A percentile compares a stretch with the other conserved stretches of the same genome.
These are phyloP conservation scores for Diplodia mutila DNA, from an alignment of 2,329 filamentous ascomycete species.

Conservation along the genomic window DNA sequence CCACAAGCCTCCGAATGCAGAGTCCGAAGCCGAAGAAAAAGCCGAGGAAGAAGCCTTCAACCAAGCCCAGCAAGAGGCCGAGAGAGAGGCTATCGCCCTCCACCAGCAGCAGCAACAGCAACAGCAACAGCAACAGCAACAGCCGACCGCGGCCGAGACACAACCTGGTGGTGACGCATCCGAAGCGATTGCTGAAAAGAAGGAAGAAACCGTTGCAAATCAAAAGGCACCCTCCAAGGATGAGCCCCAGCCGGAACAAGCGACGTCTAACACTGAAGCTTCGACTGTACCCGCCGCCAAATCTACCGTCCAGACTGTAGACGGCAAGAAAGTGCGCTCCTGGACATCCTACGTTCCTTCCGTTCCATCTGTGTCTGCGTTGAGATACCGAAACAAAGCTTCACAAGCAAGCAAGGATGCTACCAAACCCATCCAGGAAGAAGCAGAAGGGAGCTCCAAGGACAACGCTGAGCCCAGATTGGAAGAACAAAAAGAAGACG, in stretches of 20 bases:
- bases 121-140: conserved; percentile 32
- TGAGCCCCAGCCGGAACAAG: neutral
- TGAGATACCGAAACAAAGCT: neutral
- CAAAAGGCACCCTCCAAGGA: neutral
- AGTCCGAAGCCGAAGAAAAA: conserved; percentile 39
- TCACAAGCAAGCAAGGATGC: conserved; percentile 30
- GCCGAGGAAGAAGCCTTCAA: conserved; percentile 30
- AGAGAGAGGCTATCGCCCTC: conserved; percentile 29
- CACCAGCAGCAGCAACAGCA: conserved; percentile 32
- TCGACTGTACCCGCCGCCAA: conserved; percentile 27
- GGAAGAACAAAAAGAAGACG: conserved; percentile 24
- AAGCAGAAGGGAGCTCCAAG: neutral
- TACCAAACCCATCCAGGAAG: conserved; percentile 27
- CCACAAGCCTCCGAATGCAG: conserved; percentile 41
- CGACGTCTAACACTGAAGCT: neutral
- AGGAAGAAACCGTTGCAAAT: neutral
- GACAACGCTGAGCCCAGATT: neutral
- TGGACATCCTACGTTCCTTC: conserved; percentile 27
- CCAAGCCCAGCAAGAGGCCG: conserved; percentile 29
- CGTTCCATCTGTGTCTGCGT: conserved; percentile 14
- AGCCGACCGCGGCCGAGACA: neutral
- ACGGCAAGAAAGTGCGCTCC: conserved; percentile 17
- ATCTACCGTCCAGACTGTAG: conserved; percentile 29
- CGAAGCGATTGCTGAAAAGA: neutral
- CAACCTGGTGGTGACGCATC: conserved; percentile 20